Percentiles rank a stretch among this genome's conserved stretches.
Conservation (phyloP, 257 asterid genomes). For the Mitragyna speciosa region DNA sequence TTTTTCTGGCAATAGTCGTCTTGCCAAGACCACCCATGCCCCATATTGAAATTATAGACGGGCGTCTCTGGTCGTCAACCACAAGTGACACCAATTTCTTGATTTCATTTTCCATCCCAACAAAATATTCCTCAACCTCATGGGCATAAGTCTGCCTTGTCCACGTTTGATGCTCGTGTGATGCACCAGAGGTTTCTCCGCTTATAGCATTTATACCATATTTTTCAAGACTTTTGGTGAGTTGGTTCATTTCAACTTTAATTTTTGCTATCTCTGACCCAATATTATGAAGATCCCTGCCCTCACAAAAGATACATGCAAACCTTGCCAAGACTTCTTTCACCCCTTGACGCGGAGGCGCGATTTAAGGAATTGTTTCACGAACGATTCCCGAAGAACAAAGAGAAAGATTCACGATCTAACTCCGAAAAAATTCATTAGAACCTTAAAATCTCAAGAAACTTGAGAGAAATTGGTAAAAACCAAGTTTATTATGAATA, state of each 20-base stretch:
- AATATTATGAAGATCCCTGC: neutral
- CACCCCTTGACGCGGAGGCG: too few species aligned
- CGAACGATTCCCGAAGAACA: too few species aligned
- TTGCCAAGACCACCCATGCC: constrained; percentile 39
- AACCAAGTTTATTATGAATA: too few species aligned
- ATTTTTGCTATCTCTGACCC: neutral
- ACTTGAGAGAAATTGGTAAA: too few species aligned
- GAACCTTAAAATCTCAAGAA: too few species aligned
- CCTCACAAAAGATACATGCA: neutral
- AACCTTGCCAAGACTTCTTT: neutral
- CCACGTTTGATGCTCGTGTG: neutral
- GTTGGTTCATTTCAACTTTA: neutral
- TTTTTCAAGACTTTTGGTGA: neutral
- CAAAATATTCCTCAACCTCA: constrained; percentile 8
- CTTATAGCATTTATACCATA: neutral
- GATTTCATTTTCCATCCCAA: constrained; percentile 26
- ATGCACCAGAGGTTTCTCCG: neutral
- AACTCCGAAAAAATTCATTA: too few species aligned
- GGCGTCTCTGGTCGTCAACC: neutral
- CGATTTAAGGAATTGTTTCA: too few species aligned
- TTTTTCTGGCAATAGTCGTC: constrained; percentile 30
- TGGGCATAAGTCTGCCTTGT: constrained; percentile 8
- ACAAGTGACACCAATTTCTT: constrained; percentile 3
- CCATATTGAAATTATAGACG: constrained; percentile 16
- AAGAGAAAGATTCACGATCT: too few species aligned